phyloP scores from a whole-genome alignment of 1,284 basidiomycete genomes.

The Rhodotorula glutinis region DNA sequence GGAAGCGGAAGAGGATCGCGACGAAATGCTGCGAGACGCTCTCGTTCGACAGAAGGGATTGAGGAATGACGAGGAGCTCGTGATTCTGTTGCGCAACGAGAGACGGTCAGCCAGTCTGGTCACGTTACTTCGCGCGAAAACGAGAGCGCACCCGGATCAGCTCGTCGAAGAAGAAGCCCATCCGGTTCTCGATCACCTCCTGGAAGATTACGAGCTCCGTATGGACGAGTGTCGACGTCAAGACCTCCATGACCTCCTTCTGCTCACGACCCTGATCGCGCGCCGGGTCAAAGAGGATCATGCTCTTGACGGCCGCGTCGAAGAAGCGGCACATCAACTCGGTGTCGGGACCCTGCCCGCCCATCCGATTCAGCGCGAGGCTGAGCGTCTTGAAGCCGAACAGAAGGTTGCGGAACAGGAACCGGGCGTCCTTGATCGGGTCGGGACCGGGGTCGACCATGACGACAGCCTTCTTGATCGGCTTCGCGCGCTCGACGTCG shows the following conservation, averaged over 20 bases:
- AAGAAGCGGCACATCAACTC: conserved; percentile 82
- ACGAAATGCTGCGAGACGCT: conserved; percentile 83
- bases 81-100: conserved; percentile 56
- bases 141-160: conserved; percentile 54
- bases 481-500: conserved; percentile 51
- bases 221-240: conserved; percentile 72
- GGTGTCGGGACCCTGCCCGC: conserved; percentile 74
- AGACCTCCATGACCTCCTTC: conserved; percentile 82
- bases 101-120: conserved; percentile 15
- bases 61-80: conserved; percentile 78
- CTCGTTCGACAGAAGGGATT: conserved; percentile 80
- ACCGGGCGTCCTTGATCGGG: conserved; percentile 64
- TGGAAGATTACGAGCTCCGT: conserved; percentile 88
- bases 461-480: conserved; percentile 48
- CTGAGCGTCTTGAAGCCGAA: conserved; percentile 80
- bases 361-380: conserved; percentile 60
- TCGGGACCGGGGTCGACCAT: conserved; percentile 50
- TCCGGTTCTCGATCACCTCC: conserved; percentile 80
- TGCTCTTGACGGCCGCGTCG: conserved; percentile 76
- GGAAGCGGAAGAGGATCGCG: conserved; percentile 83
- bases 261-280: conserved; percentile 69
- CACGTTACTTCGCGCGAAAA: conserved; percentile 36
- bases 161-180: conserved; percentile 80
- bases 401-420: conserved; percentile 81
- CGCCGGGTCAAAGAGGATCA: conserved; percentile 74